Evolutionary conservation across 495 filamentous ascomycete genomes (phyloP).

Genomic region (Aspergillus sparsus): DNA sequence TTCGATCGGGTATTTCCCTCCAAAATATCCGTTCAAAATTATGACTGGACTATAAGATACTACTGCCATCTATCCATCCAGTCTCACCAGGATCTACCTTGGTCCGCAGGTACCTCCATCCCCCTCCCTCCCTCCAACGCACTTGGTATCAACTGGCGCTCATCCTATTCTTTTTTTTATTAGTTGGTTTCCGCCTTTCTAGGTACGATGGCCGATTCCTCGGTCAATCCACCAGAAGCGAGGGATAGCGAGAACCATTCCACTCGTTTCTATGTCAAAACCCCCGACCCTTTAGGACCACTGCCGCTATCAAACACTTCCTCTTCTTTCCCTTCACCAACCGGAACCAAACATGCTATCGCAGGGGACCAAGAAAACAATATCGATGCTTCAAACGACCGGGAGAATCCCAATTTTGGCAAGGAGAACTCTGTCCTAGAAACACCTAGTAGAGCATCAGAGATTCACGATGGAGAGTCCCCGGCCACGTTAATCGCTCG

Average conservation of each 20-base stretch:
- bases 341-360: slow-evolving; percentile 29
- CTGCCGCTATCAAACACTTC: slow-evolving; percentile 31
- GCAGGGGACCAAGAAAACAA: slow-evolving; percentile 21
- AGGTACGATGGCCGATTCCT: slow-evolving; percentile 32
- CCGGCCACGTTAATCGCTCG: slow-evolving; percentile 31
- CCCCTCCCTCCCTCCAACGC: not conserved
- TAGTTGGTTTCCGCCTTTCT: not conserved
- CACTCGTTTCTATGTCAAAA: slow-evolving; percentile 26
- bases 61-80: not conserved
- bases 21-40: slow-evolving; percentile 1
- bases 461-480: slow-evolving; percentile 27
- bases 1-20: not conserved
- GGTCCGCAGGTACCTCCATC: slow-evolving; percentile 19
- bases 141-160: not conserved
- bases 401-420: slow-evolving; percentile 12
- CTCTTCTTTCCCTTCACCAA: slow-evolving; percentile 40
- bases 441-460: slow-evolving; percentile 16
- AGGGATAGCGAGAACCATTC: slow-evolving; percentile 25
- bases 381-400: slow-evolving; percentile 8
- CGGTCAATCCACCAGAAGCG: slow-evolving; percentile 25
- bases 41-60: slow-evolving; percentile 3
- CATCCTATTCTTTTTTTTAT: not conserved
- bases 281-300: slow-evolving; percentile 21
- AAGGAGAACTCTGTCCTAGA: slow-evolving; percentile 28
- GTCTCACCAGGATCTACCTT: slow-evolving; percentile 13